Conservation (phyloP, 2,329 filamentous ascomycete species). For the Coniella vitis region DNA sequence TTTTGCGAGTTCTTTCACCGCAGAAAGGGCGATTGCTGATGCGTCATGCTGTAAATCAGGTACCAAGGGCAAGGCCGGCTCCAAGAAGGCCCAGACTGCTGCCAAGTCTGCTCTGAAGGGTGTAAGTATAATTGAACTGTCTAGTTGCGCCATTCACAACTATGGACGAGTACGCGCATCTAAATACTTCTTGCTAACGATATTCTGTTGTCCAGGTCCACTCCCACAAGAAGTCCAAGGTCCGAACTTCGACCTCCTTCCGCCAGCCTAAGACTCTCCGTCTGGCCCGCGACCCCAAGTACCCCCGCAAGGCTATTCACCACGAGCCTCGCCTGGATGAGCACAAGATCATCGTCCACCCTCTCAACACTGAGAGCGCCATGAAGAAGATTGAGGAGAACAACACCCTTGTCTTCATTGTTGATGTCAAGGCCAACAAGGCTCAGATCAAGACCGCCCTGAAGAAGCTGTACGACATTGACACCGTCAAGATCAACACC, state of each 20-base stretch:
- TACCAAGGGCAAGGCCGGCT: slow-evolving; percentile 50
- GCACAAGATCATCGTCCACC: slow-evolving; percentile 96
- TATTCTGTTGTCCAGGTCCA: slow-evolving; percentile 32
- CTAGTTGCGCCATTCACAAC: not conserved
- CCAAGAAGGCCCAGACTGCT: slow-evolving; percentile 87
- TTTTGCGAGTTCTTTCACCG: slow-evolving; percentile 62
- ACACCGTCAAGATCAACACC: slow-evolving; percentile 98
- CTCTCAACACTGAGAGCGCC: slow-evolving; percentile 98
- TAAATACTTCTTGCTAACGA: slow-evolving; percentile 16
- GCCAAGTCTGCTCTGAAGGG: slow-evolving; percentile 95
- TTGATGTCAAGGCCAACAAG: slow-evolving; percentile 98
- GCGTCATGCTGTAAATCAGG: slow-evolving; percentile 47
- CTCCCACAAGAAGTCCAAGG: slow-evolving; percentile 82
- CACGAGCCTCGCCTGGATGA: slow-evolving; percentile 88
- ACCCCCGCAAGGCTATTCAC: slow-evolving; percentile 91
- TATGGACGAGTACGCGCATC: fast-evolving
- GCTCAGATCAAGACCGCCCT: slow-evolving; percentile 96
- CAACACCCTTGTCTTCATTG: slow-evolving; percentile 98
- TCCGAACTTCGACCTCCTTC: slow-evolving; percentile 89
- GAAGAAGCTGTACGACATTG: slow-evolving; percentile 99
- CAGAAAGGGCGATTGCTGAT: slow-evolving; percentile 65
- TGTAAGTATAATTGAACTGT: slow-evolving; percentile 52
- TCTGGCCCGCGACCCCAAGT: slow-evolving; percentile 87
- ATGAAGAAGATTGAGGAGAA: slow-evolving; percentile 99
- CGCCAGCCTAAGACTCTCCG: slow-evolving; percentile 95